Conservation (phyloP, 108 stramenopile genomes). For the Skeletonema marinoi region DNA sequence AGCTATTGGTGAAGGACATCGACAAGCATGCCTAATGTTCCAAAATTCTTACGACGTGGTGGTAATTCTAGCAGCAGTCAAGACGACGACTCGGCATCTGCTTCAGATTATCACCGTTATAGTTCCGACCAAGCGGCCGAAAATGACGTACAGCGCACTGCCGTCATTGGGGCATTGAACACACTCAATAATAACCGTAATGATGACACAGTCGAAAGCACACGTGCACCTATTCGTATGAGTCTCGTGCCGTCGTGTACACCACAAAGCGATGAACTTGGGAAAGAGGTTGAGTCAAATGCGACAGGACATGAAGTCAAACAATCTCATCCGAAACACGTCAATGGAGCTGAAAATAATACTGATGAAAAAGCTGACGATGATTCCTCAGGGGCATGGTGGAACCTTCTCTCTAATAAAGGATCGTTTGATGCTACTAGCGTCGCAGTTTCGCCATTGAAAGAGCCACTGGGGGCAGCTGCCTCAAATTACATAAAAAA, state of each 20-base stretch:
- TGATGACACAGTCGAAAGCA: not conserved
- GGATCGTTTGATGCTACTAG: slow-evolving; percentile 13
- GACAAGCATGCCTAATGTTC: not conserved
- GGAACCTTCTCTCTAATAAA: slow-evolving; percentile 29
- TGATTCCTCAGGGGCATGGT: slow-evolving; percentile 20
- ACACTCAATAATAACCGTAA: not conserved
- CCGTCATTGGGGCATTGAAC: not conserved
- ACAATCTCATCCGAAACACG: not conserved
- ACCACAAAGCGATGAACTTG: too few species aligned
- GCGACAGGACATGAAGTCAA: not conserved
- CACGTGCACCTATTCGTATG: not conserved
- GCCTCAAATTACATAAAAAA: slow-evolving; percentile 4
- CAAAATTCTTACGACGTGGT: not conserved
- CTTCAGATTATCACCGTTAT: not conserved
- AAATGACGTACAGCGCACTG: not conserved
- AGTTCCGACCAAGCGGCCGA: not conserved
- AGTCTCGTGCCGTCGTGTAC: too few species aligned
- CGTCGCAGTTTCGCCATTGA: not conserved
- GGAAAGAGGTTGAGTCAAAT: not conserved
- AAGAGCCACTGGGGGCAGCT: not conserved
- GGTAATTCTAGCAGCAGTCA: not conserved
- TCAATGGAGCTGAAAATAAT: slow-evolving; percentile 1
- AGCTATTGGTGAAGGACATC: not conserved
- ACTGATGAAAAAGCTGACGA: slow-evolving; percentile 25
- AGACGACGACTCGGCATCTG: not conserved